These are phyloP conservation scores for Coix lacrymajobi DNA, from an alignment of 176 grass and related monocot genomes.

Conservation along the genomic window DNA sequence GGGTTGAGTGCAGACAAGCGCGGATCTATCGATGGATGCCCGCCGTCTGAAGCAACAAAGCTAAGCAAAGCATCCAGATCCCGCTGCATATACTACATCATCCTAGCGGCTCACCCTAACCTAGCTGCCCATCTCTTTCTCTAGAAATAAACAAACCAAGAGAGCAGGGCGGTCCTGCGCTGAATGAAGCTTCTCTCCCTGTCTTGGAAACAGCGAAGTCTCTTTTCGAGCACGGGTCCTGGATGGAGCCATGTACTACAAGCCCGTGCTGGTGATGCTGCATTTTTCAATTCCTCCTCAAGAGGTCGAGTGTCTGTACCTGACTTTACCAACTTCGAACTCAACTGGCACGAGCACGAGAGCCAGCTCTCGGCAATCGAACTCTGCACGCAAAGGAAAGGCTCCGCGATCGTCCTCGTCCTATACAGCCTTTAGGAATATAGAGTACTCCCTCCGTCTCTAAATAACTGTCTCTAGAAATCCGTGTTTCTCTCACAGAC, in stretches of 20 bases:
- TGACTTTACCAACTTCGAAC: constrained; percentile 33
- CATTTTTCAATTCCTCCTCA: constrained; percentile 25
- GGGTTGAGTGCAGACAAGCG: constrained; percentile 47
- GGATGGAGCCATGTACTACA: background rate
- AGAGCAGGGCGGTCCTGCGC: background rate
- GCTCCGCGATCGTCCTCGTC: background rate
- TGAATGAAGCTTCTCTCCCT: background rate
- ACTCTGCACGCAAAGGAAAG: constrained; percentile 81
- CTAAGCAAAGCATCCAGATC: constrained; percentile 37
- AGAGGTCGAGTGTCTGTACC: background rate
- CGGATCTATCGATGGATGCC: background rate
- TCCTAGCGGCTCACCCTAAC: background rate
- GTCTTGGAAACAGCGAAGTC: constrained; percentile 12
- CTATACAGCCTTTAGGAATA: constrained; percentile 37
- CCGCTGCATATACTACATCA: constrained; percentile 23
- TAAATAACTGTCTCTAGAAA: no score
- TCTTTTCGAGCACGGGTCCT: background rate
- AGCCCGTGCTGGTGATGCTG: background rate
- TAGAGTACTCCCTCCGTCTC: no score
- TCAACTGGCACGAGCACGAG: constrained; percentile 37
- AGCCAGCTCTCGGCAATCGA: constrained; percentile 35
- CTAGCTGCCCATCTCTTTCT: background rate
- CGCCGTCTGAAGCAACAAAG: constrained; percentile 46
- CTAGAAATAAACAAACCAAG: background rate
- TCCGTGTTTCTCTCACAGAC: no score